Evolutionary conservation across 805 yeast species (phyloP), one percentile per base, ranked within the genome.

Genomic region (Yarrowia keelungensis): DNA sequence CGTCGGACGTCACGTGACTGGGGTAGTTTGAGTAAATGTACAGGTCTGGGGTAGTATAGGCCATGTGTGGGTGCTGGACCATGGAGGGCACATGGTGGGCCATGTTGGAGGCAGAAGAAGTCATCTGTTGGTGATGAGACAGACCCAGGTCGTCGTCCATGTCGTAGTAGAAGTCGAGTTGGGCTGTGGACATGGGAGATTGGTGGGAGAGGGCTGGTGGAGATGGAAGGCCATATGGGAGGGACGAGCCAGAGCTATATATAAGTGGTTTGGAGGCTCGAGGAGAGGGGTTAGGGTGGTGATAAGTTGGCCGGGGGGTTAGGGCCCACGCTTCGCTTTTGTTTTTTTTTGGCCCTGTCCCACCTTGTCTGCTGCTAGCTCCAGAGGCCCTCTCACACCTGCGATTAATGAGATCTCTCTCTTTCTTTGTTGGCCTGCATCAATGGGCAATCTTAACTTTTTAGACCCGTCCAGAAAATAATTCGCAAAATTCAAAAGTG

Each of bases 271-370:
- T 42, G 19, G 19, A 22, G 32, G 32, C 32, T 53, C 35, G 59
- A 53, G 59, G 59, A 53, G 59, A 53, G 59, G 59, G 59, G 59
- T 53, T 53, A 53, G 59, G 59, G 59, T 53, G 59, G 59, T 53
- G 59, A 38, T 38, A 38, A 35, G 56, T n/a, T 35, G 14, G 39
- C 41, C 14, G 56, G 56, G 56, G 39, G 32, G 32, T 35, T 49
- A 49, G 54, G 54, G 54, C 12, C 35, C 32, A 8, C 8, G 14
- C 47, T 45, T 9, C 12, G 11, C 8, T 11, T 10, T 47, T 8
- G 35, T 14, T 47, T 47, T 47, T 47, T 26, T 26, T 26, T 26
- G 32, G 32, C 32, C 32, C 32, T 26, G 32, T 26, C 32, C 32
- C 32, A 26, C 32, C 32, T 26, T 26, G 32, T 26, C 32, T 26